These are phyloP conservation scores for Croton setiger DNA, from an alignment of 441 rosid species.

Conservation along the genomic window DNA sequence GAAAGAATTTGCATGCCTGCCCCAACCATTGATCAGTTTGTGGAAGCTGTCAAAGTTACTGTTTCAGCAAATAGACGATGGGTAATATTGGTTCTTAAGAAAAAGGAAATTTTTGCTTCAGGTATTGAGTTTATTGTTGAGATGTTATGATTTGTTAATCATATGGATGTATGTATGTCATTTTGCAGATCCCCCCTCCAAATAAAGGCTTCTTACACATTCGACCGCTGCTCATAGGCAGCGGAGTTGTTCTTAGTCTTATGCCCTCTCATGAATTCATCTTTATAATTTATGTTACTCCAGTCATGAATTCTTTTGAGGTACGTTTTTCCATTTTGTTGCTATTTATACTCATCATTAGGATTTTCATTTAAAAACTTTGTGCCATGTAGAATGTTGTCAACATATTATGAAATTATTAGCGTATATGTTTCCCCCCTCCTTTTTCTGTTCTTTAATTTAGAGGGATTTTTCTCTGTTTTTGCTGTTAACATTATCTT, in stretches of 20 bases:
- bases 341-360: not conserved
- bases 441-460: not conserved
- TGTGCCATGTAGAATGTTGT: not conserved
- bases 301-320: constrained; percentile 36
- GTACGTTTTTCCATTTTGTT: constrained; percentile 21
- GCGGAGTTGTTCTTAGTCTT: constrained; percentile 38
- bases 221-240: constrained; percentile 42
- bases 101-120: constrained; percentile 1
- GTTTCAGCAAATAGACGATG: constrained; percentile 40
- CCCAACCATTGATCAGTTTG: constrained; percentile 39
- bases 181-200: constrained; percentile 41
- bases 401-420: not conserved
- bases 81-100: constrained; percentile 26
- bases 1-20: constrained; percentile 46
- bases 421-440: not conserved
- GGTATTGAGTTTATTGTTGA: not conserved
- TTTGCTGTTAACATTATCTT: not conserved
- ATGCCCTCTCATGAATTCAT: constrained; percentile 41
- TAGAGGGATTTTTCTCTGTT: not conserved
- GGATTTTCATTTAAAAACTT: not conserved
- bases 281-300: constrained; percentile 38
- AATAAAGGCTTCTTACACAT: constrained; percentile 40
- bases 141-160: not conserved
- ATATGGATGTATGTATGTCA: constrained; percentile 1
- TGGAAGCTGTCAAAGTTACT: constrained; percentile 39